phyloP scores from a whole-genome alignment of 441 rosid genomes.

The Mallotus repandus region DNA sequence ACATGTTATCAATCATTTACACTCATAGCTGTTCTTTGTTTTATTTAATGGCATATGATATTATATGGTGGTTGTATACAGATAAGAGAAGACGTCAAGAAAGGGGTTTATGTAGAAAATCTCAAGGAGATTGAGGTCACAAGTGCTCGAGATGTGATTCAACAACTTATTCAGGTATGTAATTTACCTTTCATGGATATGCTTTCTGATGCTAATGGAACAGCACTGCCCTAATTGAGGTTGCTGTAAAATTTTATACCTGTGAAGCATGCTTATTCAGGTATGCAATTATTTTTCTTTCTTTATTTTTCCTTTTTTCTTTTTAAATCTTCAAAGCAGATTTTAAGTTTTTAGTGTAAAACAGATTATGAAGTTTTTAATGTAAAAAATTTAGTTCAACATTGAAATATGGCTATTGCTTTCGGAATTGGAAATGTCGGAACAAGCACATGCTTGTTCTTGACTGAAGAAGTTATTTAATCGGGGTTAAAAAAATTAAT shows the following conservation, averaged over 20 bases:
- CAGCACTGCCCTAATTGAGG: conserved; percentile 2
- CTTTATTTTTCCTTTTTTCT: not conserved
- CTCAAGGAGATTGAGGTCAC: conserved; percentile 90
- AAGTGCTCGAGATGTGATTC: conserved; percentile 87
- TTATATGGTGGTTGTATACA: conserved; percentile 28
- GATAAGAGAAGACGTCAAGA: conserved; percentile 94
- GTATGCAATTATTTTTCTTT: not conserved
- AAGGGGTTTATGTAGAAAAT: conserved; percentile 92
- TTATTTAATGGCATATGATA: conserved; percentile 8
- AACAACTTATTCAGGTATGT: conserved; percentile 78
- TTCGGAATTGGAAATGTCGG: not conserved
- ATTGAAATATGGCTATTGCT: not conserved
- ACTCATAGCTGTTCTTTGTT: not conserved
- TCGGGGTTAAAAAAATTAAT: not conserved
- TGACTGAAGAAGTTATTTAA: not conserved
- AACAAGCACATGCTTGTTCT: not conserved
- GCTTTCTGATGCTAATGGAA: conserved; percentile 1
- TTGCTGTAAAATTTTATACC: not conserved
- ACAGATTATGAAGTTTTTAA: not conserved
- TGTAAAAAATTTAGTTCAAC: not conserved
- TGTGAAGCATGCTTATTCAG: not conserved
- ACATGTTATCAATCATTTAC: too few species aligned
- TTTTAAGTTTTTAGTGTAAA: not conserved
- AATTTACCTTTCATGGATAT: conserved; percentile 7
- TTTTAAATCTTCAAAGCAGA: not conserved